These are phyloP conservation scores for Naganishia kalamii DNA, from an alignment of 768 basidiomycete species.

Conservation along the genomic window DNA sequence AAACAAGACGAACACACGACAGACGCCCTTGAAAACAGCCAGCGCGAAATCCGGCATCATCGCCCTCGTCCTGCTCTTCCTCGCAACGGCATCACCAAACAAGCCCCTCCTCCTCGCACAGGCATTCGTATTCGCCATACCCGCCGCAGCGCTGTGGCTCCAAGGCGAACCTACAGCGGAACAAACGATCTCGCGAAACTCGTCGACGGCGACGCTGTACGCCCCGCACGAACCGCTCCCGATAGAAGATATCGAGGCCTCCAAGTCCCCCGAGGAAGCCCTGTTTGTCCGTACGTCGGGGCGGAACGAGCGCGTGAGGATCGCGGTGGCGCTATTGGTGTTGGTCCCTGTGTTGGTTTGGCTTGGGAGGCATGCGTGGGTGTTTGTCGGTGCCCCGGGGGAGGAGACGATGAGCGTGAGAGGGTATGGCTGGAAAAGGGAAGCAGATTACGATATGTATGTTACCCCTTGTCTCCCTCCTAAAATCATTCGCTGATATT, in stretches of 20 bases:
- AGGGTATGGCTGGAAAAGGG: conserved; percentile 19
- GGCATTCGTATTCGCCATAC: background rate
- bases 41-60: background rate
- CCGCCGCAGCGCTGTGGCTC: background rate
- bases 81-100: background rate
- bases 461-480: background rate
- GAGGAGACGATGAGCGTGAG: conserved; percentile 25
- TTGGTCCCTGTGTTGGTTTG: background rate
- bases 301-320: background rate
- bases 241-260: no score
- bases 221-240: no score
- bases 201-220: no score
- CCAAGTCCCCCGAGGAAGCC: no score
- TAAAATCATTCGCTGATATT: background rate
- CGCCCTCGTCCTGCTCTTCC: background rate
- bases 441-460: conserved; percentile 18
- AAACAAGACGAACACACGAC: background rate
- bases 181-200: no score
- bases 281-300: no score
- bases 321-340: background rate
- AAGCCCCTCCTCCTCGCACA: background rate
- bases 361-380: conserved; percentile 1
- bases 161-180: background rate
- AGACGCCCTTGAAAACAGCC: background rate
- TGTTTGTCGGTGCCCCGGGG: conserved; percentile 21